Base-by-base conservation (phyloP, 164 flowering plant species). In the Akebia trifoliata region DNA sequence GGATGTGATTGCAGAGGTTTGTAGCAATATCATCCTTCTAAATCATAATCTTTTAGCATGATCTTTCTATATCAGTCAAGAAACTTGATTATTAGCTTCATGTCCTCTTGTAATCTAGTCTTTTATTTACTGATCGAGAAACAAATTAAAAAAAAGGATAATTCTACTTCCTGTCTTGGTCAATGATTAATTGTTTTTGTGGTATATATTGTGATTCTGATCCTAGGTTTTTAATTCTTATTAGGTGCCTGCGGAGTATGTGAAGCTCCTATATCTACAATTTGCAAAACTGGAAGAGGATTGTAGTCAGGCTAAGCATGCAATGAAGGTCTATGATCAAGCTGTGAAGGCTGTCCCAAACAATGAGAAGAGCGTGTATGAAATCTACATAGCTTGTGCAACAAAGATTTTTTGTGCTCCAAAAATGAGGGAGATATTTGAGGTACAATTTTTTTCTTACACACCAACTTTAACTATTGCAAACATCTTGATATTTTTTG, bases 231-330 rank as follows among this genome's bases (percentile, higher is more conserved):
- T 37, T 30, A 9, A 29, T 60, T 61, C 21, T 22, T 29, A 22
- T 69, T 72, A 93, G 97, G 79, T 96, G 5, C 94, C 99, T 65
- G 90, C 92, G 46, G 99, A 93, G 35, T 50, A 79, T 48, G 90
- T 79, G 26, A 93, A 86, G 62, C 88, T 87, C 9, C 54, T 93
- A 31, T 93, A 78, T 66, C 83, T 93, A 38, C 92, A 87, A 72
- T 93, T 84, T 70, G 99, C 99, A 3, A 93, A 87, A 63, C 60
- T 93, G 63, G 99, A 90, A 55, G 96, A 90, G 73, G 95, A 90
- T 40, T 75, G 67, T 69, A 97, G 99, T 53, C 76, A 90, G 31
- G 96, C 96, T 47, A 90, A 90, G 73, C 79, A 87, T 39, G 97
- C 96, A 21, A 93, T 93, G 99, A 79, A 80, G 59, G 93, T 93